A percentile compares a stretch with the other conserved stretches of the same genome.
Conservation (phyloP, 179 eudicot species). For the Nepenthes alata region DNA sequence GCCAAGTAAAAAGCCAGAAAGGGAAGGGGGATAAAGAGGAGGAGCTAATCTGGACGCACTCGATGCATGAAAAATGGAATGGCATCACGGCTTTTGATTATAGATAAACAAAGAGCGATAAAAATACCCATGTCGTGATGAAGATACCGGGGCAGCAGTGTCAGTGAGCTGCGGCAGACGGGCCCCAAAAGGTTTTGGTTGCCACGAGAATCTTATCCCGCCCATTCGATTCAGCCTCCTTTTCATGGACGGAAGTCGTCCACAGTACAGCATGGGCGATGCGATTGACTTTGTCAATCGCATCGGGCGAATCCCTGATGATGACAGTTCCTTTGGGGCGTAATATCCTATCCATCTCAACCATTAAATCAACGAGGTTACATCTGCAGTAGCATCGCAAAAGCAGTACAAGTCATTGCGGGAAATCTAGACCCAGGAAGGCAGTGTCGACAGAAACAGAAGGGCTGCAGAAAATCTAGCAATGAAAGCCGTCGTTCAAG, state of each 20-base stretch:
- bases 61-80: neutral
- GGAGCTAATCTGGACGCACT: neutral
- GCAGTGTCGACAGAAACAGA: no score
- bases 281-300: slow-evolving; percentile 47
- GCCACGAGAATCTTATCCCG: slow-evolving; percentile 69
- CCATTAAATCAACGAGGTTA: slow-evolving; percentile 66
- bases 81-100: neutral
- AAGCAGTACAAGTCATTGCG: neutral
- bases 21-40: slow-evolving; percentile 5
- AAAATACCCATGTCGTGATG: no score
- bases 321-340: slow-evolving; percentile 84
- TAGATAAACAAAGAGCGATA: neutral
- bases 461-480: no score
- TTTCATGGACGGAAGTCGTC: slow-evolving; percentile 47
- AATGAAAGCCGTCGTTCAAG: no score
- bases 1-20: slow-evolving; percentile 4
- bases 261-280: slow-evolving; percentile 62
- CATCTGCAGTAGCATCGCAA: slow-evolving; percentile 37
- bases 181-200: slow-evolving; percentile 49
- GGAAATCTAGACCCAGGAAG: neutral
- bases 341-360: slow-evolving; percentile 81
- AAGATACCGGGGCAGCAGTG: neutral
- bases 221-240: slow-evolving; percentile 61
- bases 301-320: slow-evolving; percentile 65
- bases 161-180: slow-evolving; percentile 25